A percentile compares a stretch with the other conserved stretches of the same genome.
phyloP scores from a whole-genome alignment of 2,329 filamentous ascomycete species.

The Cladobotryum protrusum region DNA sequence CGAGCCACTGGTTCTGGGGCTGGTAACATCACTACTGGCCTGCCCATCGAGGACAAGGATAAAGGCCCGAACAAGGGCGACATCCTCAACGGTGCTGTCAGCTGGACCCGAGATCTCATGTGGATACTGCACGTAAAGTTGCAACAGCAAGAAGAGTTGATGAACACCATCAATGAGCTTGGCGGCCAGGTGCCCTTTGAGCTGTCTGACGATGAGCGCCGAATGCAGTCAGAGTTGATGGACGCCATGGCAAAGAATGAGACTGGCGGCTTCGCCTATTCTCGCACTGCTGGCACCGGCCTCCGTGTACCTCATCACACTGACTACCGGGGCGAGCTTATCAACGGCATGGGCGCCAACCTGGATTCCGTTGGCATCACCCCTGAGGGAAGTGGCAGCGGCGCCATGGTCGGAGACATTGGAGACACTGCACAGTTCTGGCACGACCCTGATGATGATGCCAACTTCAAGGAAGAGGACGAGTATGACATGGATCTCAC shows the following conservation, averaged over 20 bases:
- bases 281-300: slow-evolving; percentile 74
- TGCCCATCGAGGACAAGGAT: slow-evolving; percentile 94
- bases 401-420: slow-evolving; percentile 38
- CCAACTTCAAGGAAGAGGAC: slow-evolving; percentile 89
- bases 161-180: slow-evolving; percentile 65
- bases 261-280: slow-evolving; percentile 70
- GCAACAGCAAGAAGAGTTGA: slow-evolving; percentile 82
- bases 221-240: slow-evolving; percentile 90
- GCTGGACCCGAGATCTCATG: slow-evolving; percentile 96
- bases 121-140: slow-evolving; percentile 90
- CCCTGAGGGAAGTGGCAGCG: slow-evolving; percentile 33
- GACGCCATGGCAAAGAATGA: slow-evolving; percentile 82
- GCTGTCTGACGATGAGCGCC: slow-evolving; percentile 82
- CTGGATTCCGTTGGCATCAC: slow-evolving; percentile 33
- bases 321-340: slow-evolving; percentile 76
- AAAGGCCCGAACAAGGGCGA: slow-evolving; percentile 99
- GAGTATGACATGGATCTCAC: slow-evolving; percentile 80
- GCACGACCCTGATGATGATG: slow-evolving; percentile 65
- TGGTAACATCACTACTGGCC: slow-evolving; percentile 83
- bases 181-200: slow-evolving; percentile 75
- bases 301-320: slow-evolving; percentile 90
- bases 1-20: slow-evolving; percentile 64
- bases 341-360: slow-evolving; percentile 42
- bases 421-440: slow-evolving; percentile 53
- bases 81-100: slow-evolving; percentile 92